These are phyloP conservation scores for Mollisiaceae sp. DNA, from an alignment of 2,329 filamentous ascomycete species.

Conservation along the genomic window DNA sequence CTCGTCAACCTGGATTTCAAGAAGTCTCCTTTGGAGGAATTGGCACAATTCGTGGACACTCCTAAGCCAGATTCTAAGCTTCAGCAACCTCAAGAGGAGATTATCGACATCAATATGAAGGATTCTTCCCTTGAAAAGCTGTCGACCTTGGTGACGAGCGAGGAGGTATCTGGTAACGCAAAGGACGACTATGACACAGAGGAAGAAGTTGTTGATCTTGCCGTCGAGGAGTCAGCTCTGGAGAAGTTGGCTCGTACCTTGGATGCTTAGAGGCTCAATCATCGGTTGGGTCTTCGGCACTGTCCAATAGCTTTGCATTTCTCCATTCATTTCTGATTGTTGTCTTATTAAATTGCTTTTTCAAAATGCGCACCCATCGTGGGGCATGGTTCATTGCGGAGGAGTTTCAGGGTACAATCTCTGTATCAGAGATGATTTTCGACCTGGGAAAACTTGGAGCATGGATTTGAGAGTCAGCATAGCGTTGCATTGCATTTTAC, in stretches of 20 bases:
- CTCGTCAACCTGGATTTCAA: constrained; percentile 7
- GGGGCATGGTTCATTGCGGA: background rate
- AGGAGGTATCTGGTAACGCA: background rate
- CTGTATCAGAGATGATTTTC: background rate
- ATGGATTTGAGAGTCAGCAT: constrained; percentile 11
- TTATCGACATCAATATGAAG: constrained; percentile 23
- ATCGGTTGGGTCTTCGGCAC: background rate
- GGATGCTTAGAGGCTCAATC: background rate
- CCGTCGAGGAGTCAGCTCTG: constrained; percentile 21
- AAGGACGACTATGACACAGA: background rate
- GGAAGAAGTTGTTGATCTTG: constrained; percentile 20
- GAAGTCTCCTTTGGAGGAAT: background rate
- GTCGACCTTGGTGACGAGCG: constrained; percentile 17
- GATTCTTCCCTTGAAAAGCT: constrained; percentile 31
- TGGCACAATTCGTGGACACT: background rate
- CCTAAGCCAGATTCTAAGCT: background rate
- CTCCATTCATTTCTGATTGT: background rate
- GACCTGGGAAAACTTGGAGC: background rate
- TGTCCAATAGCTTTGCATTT: background rate
- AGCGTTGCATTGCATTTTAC: constrained; percentile 7
- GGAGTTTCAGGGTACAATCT: background rate
- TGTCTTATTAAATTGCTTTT: background rate
- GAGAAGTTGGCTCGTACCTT: constrained; percentile 22
- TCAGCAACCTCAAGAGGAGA: constrained; percentile 19
- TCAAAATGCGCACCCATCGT: background rate